These are phyloP conservation scores for Haemoproteus tartakovskyi DNA, from an alignment of 169 alveolate genomes.

Conservation along the genomic window DNA sequence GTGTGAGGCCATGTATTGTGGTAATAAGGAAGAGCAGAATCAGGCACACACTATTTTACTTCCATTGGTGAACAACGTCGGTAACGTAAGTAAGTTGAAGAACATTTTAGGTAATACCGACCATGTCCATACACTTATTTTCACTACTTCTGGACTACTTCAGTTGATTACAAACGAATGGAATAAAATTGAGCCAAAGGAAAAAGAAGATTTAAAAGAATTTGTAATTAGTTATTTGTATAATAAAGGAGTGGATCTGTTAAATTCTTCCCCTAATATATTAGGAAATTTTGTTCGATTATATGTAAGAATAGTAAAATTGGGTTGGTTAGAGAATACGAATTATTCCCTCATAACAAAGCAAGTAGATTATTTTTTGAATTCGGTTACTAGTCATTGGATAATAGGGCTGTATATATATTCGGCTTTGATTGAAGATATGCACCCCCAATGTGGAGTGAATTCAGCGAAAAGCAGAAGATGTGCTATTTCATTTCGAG, in stretches of 20 bases:
- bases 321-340: slow-evolving; percentile 87
- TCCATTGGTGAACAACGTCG: slow-evolving; percentile 85
- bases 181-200: slow-evolving; percentile 84
- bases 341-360: slow-evolving; percentile 76
- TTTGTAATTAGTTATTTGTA: slow-evolving; percentile 85
- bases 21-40: slow-evolving; percentile 83
- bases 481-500: slow-evolving; percentile 92
- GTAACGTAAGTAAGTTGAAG: slow-evolving; percentile 79
- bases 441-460: slow-evolving; percentile 83
- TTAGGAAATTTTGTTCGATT: slow-evolving; percentile 87
- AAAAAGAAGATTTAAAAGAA: slow-evolving; percentile 85
- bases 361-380: slow-evolving; percentile 81
- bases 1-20: slow-evolving; percentile 85
- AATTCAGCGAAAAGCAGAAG: slow-evolving; percentile 87
- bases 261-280: slow-evolving; percentile 86
- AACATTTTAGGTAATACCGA: slow-evolving; percentile 81
- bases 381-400: slow-evolving; percentile 90
- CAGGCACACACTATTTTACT: slow-evolving; percentile 90
- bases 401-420: slow-evolving; percentile 90
- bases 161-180: slow-evolving; percentile 83
- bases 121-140: slow-evolving; percentile 84
- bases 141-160: slow-evolving; percentile 84
- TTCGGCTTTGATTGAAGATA: slow-evolving; percentile 85
- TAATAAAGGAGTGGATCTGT: slow-evolving; percentile 89
- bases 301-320: slow-evolving; percentile 84